Conservation (phyloP, 169 alveolate genomes). For the Neospora caninum region DNA sequence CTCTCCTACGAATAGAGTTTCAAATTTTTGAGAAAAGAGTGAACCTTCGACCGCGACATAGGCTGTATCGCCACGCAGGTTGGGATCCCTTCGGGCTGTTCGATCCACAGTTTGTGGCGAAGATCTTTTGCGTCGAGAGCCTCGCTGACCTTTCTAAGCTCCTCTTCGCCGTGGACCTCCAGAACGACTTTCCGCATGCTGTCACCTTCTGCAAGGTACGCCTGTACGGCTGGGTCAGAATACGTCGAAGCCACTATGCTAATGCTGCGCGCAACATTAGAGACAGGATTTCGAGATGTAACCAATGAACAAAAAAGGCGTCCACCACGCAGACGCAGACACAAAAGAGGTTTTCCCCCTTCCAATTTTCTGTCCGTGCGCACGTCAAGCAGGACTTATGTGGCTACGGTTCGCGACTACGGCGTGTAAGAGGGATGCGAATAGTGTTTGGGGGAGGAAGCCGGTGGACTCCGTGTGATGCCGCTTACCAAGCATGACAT, state of each 20-base stretch:
- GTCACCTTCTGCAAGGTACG: conserved; percentile 69
- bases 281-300: no score
- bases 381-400: no score
- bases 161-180: conserved; percentile 58
- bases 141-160: conserved; percentile 55
- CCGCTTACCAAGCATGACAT: conserved; percentile 76
- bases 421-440: no score
- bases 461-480: not conserved
- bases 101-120: conserved; percentile 75
- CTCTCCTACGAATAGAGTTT: conserved; percentile 34
- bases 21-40: conserved; percentile 50
- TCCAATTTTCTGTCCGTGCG: no score
- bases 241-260: not conserved
- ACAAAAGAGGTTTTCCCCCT: no score
- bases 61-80: conserved; percentile 77
- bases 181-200: conserved; percentile 76
- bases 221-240: conserved; percentile 33
- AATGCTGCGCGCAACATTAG: not conserved
- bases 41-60: conserved; percentile 30
- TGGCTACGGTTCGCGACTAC: no score
- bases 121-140: conserved; percentile 58
- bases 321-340: no score
- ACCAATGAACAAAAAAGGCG: no score
- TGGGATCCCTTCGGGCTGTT: conserved; percentile 78
- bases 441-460: not conserved